phyloP scores from a whole-genome alignment of 306 rosid species.

The Cicer judaicum region DNA sequence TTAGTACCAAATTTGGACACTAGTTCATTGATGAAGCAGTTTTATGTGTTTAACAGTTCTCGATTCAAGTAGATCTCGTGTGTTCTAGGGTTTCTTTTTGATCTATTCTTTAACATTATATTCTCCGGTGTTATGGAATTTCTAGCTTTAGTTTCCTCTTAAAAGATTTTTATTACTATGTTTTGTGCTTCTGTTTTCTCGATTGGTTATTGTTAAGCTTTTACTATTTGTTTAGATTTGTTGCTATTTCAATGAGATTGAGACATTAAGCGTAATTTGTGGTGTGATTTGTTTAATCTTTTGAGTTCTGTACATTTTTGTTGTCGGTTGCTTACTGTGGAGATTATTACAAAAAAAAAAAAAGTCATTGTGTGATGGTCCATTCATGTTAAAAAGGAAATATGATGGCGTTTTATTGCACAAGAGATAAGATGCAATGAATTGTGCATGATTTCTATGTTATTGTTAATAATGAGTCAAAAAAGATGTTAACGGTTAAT shows the following conservation, averaged over 20 bases:
- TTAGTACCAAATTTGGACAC: constrained; percentile 34
- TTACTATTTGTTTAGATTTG: constrained; percentile 32
- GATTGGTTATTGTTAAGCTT: constrained; percentile 4
- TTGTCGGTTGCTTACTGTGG: constrained; percentile 47
- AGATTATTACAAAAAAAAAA: neutral
- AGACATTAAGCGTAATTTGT: constrained; percentile 19
- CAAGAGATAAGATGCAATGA: constrained; percentile 34
- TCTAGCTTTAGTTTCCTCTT: neutral
- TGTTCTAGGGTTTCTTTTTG: constrained; percentile 45
- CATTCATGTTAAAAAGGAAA: constrained; percentile 24
- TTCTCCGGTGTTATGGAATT: constrained; percentile 15
- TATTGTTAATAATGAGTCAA: constrained; percentile 21
- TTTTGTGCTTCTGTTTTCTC: constrained; percentile 26
- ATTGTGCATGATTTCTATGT: constrained; percentile 41
- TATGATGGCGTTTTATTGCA: constrained; percentile 31
- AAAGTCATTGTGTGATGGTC: constrained; percentile 27
- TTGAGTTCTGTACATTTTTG: constrained; percentile 23
- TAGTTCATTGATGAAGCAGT: constrained; percentile 34
- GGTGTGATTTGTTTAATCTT: constrained; percentile 10
- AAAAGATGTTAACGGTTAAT: neutral
- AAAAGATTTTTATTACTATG: neutral
- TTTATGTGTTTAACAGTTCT: constrained; percentile 14
- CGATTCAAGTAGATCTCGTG: constrained; percentile 52
- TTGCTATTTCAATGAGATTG: neutral
- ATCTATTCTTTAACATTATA: neutral